Conservation (phyloP, 257 asterid species). For the Ballota nigra region DNA sequence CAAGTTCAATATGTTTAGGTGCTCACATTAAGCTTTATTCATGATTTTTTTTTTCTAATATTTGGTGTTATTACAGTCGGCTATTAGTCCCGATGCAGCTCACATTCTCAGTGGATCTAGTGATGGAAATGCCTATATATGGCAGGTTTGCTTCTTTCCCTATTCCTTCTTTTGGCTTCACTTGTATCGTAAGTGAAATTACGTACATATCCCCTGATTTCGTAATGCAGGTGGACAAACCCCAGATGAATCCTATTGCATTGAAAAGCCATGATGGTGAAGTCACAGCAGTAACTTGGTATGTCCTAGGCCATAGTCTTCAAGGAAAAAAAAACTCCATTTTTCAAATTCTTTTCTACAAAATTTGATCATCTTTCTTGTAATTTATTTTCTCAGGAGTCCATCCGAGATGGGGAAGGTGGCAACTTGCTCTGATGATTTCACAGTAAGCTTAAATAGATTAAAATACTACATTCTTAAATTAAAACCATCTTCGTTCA, state of each 20-base stretch:
- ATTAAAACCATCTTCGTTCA: no score
- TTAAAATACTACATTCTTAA: no score
- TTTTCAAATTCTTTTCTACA: background rate
- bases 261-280: slow-evolving; percentile 84
- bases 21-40: background rate
- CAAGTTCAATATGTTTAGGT: background rate
- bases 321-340: background rate
- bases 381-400: slow-evolving; percentile 51
- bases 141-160: slow-evolving; percentile 62
- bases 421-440: slow-evolving; percentile 95
- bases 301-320: slow-evolving; percentile 17
- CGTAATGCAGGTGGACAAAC: slow-evolving; percentile 64
- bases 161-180: background rate
- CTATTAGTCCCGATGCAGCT: slow-evolving; percentile 88
- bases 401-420: slow-evolving; percentile 80
- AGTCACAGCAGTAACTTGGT: slow-evolving; percentile 97
- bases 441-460: slow-evolving; percentile 60
- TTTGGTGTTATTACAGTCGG: slow-evolving; percentile 53
- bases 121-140: slow-evolving; percentile 90
- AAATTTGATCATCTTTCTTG: slow-evolving; percentile 12
- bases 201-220: slow-evolving; percentile 1
- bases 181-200: background rate
- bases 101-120: slow-evolving; percentile 94
- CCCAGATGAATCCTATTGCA: slow-evolving; percentile 55
- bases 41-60: slow-evolving; percentile 22